Percentiles rank a stretch among this genome's conserved stretches.
phyloP scores from a whole-genome alignment of 2,329 filamentous ascomycete genomes.

The Aschersonia sp. region DNA sequence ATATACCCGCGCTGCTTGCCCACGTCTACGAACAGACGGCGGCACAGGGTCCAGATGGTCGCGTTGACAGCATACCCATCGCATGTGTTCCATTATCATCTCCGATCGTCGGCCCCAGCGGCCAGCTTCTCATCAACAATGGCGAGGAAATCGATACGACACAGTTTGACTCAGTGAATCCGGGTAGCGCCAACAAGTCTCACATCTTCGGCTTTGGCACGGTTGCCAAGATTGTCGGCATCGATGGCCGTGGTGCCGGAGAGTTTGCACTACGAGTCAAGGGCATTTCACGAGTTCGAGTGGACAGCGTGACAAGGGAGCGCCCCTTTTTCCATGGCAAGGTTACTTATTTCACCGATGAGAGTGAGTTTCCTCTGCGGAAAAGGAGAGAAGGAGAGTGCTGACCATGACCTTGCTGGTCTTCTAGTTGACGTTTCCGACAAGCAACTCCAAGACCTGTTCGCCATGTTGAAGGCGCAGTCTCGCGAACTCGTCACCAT shows the following conservation, averaged over 20 bases:
- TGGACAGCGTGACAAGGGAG: constrained; percentile 54
- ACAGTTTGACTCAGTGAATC: constrained; percentile 34
- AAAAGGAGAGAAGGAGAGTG: too few relatives aligned
- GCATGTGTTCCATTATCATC: constrained; percentile 80
- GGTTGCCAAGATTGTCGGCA: constrained; percentile 62
- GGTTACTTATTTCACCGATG: constrained; percentile 57
- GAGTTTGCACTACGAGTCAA: constrained; percentile 81
- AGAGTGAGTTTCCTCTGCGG: constrained; percentile 28
- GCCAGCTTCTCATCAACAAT: constrained; percentile 60
- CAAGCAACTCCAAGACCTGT: constrained; percentile 52
- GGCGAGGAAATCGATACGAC: constrained; percentile 34
- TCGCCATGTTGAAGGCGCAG: constrained; percentile 67
- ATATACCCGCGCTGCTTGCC: constrained; percentile 78
- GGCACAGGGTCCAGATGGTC: constrained; percentile 48
- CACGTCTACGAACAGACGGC: constrained; percentile 68
- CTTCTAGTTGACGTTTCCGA: constrained; percentile 26
- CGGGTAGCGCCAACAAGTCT: constrained; percentile 44
- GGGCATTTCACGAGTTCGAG: constrained; percentile 60
- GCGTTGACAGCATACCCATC: constrained; percentile 57
- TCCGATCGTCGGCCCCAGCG: constrained; percentile 56
- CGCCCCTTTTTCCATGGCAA: constrained; percentile 78
- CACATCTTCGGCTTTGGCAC: constrained; percentile 79
- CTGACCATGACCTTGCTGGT: not conserved
- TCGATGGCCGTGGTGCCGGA: constrained; percentile 59
- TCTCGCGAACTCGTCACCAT: constrained; percentile 79